Percentiles rank a stretch among this genome's conserved stretches.
Conservation (phyloP, 805 yeast species). For the Pichia cephalocereana region DNA sequence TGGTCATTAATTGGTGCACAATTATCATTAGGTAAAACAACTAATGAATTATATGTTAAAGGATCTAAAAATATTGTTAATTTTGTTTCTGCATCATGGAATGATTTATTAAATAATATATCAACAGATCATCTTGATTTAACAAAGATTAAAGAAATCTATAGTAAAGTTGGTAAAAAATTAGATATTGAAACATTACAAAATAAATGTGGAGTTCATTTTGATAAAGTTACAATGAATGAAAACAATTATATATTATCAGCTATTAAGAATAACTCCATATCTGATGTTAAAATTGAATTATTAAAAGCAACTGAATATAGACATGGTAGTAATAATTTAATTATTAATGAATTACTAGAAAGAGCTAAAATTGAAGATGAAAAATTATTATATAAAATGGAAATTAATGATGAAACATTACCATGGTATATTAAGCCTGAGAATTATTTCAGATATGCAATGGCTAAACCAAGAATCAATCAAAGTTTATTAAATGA, state of each 20-base stretch:
- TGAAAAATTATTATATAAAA: conserved; percentile 2
- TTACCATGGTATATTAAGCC: conserved; percentile 24
- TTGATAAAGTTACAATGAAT: conserved; percentile 19
- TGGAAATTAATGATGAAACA: conserved; percentile 14
- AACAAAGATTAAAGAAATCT: conserved; percentile 13
- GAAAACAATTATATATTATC: conserved; percentile 21
- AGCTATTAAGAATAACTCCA: conserved; percentile 18
- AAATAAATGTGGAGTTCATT: conserved; percentile 23
- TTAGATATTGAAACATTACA: conserved; percentile 19
- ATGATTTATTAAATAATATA: conserved; percentile 21
- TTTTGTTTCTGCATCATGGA: conserved; percentile 28
- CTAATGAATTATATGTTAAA: conserved; percentile 20
- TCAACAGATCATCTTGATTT: conserved; percentile 17
- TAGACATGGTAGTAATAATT: conserved; percentile 13
- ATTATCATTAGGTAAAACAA: conserved; percentile 19
- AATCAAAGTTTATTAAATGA: conserved; percentile 5
- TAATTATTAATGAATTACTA: conserved; percentile 6
- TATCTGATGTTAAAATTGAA: conserved; percentile 20
- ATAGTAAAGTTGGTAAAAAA: conserved; percentile 10
- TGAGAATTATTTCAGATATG: conserved; percentile 16
- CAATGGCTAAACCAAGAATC: conserved; percentile 11
- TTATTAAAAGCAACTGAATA: conserved; percentile 22
- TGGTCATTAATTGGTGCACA: conserved; percentile 30
- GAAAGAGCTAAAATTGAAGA: neutral
- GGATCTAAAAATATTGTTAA: conserved; percentile 22